Percentiles rank a stretch among this genome's conserved stretches.
Evolutionary conservation across 768 basidiomycete genomes (phyloP).

Genomic region (Lepiota venenata): DNA sequence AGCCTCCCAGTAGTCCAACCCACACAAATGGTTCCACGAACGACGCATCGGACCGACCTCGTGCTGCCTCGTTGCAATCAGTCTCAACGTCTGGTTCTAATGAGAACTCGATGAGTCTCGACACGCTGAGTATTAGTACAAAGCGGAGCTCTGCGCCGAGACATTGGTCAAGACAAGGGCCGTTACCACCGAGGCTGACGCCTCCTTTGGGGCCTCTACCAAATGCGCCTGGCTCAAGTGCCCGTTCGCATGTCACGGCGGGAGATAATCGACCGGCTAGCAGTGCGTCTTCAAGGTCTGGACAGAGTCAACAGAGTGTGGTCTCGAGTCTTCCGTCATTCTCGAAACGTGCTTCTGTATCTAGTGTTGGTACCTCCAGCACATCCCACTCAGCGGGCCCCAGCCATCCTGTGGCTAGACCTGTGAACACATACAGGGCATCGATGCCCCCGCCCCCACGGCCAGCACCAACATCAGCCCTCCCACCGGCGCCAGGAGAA

Average conservation of each 20-base stretch:
- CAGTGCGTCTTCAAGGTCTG: slow-evolving; percentile 35
- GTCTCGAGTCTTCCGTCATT: slow-evolving; percentile 46
- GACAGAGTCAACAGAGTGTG: slow-evolving; percentile 38
- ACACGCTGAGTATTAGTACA: slow-evolving; percentile 36
- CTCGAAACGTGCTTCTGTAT: slow-evolving; percentile 50
- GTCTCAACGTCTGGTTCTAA: slow-evolving; percentile 42
- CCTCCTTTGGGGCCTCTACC: slow-evolving; percentile 61
- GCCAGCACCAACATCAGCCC: slow-evolving; percentile 66
- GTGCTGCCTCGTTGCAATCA: slow-evolving; percentile 40
- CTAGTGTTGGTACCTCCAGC: slow-evolving; percentile 41
- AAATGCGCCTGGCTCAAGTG: slow-evolving; percentile 27
- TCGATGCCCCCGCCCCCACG: slow-evolving; percentile 74
- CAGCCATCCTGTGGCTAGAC: slow-evolving; percentile 12
- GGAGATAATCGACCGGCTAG: slow-evolving; percentile 32
- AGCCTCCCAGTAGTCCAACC: slow-evolving; percentile 16
- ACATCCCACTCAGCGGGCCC: slow-evolving; percentile 8
- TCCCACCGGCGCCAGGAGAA: slow-evolving; percentile 59
- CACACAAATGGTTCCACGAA: slow-evolving; percentile 25
- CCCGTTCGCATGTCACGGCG: slow-evolving; percentile 27
- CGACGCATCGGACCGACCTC: slow-evolving; percentile 35
- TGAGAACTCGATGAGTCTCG: slow-evolving; percentile 29
- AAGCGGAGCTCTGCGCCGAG: slow-evolving; percentile 30
- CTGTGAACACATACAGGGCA: slow-evolving; percentile 36
- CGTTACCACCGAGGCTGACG: slow-evolving; percentile 46
- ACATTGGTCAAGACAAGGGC: slow-evolving; percentile 55